Evolutionary conservation across 176 grass and related monocot species (phyloP).

Genomic region (Carex kokanica): DNA sequence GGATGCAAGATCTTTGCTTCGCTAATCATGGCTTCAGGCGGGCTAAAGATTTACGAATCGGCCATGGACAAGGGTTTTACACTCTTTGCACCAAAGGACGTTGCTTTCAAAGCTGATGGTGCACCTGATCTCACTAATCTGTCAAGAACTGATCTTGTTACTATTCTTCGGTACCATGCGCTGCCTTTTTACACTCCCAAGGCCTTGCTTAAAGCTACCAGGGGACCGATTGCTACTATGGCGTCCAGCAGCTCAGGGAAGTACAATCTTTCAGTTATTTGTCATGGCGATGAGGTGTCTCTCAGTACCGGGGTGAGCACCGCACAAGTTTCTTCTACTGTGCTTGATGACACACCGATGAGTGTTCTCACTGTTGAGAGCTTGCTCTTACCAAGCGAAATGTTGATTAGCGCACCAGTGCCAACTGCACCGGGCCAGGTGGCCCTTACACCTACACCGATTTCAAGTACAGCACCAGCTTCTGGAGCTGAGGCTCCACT

Average conservation of each 20-base stretch:
- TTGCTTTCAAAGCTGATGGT: conserved; percentile 67
- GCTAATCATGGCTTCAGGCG: conserved; percentile 74
- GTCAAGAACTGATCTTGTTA: conserved; percentile 66
- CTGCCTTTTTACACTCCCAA: conserved; percentile 78
- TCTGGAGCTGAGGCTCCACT: not conserved
- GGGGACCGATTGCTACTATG: conserved; percentile 52
- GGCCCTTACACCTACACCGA: not conserved
- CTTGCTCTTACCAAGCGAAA: conserved; percentile 51
- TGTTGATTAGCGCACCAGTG: conserved; percentile 49
- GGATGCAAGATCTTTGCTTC: conserved; percentile 81
- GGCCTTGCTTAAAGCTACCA: conserved; percentile 62
- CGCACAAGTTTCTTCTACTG: conserved; percentile 62
- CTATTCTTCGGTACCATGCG: conserved; percentile 82
- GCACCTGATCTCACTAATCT: conserved; percentile 64
- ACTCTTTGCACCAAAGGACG: conserved; percentile 78
- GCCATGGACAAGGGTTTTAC: conserved; percentile 88
- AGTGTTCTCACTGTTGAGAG: conserved; percentile 67
- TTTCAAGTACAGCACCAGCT: conserved; percentile 19
- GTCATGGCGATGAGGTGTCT: conserved; percentile 64
- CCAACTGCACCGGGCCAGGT: conserved; percentile 19
- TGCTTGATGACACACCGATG: conserved; percentile 64
- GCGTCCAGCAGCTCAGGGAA: conserved; percentile 57
- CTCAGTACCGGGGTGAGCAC: conserved; percentile 67
- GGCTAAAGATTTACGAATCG: conserved; percentile 62
- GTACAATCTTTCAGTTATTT: conserved; percentile 64